Evolutionary conservation across 345 rosid species (phyloP).

Genomic region (Populus alba): DNA sequence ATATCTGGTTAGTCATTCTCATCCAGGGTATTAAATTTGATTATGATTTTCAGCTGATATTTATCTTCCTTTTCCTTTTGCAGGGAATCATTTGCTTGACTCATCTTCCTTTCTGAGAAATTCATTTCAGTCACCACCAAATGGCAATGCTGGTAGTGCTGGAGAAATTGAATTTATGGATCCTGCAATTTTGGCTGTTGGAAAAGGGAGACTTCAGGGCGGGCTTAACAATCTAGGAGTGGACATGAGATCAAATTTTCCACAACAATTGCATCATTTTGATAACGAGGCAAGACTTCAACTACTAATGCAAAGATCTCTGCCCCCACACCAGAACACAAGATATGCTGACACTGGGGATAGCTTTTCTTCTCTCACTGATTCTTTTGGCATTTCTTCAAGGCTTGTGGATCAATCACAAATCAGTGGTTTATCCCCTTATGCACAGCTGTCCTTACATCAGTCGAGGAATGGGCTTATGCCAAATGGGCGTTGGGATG

Average conservation of each 20-base stretch:
- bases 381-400: conserved; percentile 53
- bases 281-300: conserved; percentile 68
- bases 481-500: conserved; percentile 76
- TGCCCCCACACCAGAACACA: conserved; percentile 50
- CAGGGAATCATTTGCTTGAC: conserved; percentile 57
- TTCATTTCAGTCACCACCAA: conserved; percentile 38
- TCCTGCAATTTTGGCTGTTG: conserved; percentile 95
- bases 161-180: conserved; percentile 81
- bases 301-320: conserved; percentile 62
- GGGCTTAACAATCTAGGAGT: conserved; percentile 50
- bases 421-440: conserved; percentile 45
- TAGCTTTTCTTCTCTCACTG: conserved; percentile 49
- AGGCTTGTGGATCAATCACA: conserved; percentile 65
- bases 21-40: background rate
- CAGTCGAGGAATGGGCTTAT: conserved; percentile 49
- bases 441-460: conserved; percentile 51
- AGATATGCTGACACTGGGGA: conserved; percentile 49
- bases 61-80: conserved; percentile 8
- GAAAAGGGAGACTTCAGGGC: conserved; percentile 64
- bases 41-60: background rate
- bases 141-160: conserved; percentile 39
- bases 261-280: conserved; percentile 44
- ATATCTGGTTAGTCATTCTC: conserved; percentile 44
- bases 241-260: conserved; percentile 53
- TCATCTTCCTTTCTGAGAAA: conserved; percentile 50